Base-by-base conservation (phyloP, 1,284 basidiomycete species). In the Leccinum fallax region DNA sequence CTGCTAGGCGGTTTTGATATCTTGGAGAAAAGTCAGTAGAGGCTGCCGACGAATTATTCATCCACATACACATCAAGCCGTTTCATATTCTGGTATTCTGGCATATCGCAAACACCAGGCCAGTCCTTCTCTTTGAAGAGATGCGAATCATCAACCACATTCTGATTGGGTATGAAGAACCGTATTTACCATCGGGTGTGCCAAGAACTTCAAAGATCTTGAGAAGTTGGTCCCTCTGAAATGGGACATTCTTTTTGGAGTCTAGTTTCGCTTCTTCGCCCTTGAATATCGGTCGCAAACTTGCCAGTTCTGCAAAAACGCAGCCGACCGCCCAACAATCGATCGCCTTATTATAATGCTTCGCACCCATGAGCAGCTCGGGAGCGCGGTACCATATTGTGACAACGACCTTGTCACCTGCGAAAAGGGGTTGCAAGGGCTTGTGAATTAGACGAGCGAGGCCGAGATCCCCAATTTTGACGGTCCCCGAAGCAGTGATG, bases 321-420 rank as follows among this genome's bases (percentile, higher is more conserved):
- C 97, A 99, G 0, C 96, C 97, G 3, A 98, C 88, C 5, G 96
- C 95, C 97, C 97, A 98, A 61, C 93, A 88, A 71, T 97, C 95
- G 51, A 99, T 90, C 1, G 95, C 93, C 64, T 94, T 94, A 59
- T 96, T 96, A 76, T 99, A 99, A 76, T 99, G 97, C 64, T 95
- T 93, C 2, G 96, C 94, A 13, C 97, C 97, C 73, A 98, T 83
- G 9, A 98, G 83, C 3, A 98, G 85, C 75, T 99, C 97, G 0
- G 97, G 97, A 2, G 95, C 94, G 53, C 97, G 90, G 72, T 99
- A 99, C 97, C 97, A 99, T 69, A 99, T 98, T 0, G 97, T 99
- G 2, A 99, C 97, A 38, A 99, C 97, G 11, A 99, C 96, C 75
- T 98, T 98, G 79, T 99, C 97, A 21, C 94, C 94, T 1, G 87